These are phyloP conservation scores for Crucibulum parvulum DNA, from an alignment of 1,284 basidiomycete genomes.

Conservation along the genomic window DNA sequence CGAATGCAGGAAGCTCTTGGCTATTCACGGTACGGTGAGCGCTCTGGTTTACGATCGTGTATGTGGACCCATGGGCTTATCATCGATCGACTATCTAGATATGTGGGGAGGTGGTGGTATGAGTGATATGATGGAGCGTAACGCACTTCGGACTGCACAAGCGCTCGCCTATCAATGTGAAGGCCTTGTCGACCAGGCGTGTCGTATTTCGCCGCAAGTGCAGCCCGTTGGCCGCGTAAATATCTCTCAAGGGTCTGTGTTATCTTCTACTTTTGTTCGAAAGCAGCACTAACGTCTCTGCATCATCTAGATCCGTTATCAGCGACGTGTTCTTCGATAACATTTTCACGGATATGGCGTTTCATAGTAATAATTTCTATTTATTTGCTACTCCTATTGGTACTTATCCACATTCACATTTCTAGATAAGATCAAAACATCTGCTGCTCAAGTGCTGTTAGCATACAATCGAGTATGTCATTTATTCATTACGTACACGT, in stretches of 20 bases:
- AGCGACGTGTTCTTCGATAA: slow-evolving; percentile 51
- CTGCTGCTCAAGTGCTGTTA: slow-evolving; percentile 31
- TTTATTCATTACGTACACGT: not conserved
- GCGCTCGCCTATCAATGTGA: slow-evolving; percentile 38
- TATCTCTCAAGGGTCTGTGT: slow-evolving; percentile 45
- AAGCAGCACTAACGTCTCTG: slow-evolving; percentile 2
- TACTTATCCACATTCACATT: slow-evolving; percentile 8
- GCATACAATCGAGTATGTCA: slow-evolving; percentile 33
- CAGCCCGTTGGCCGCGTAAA: slow-evolving; percentile 40
- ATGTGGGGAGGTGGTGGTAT: slow-evolving; percentile 46
- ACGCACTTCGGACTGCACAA: slow-evolving; percentile 41
- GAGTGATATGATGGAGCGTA: slow-evolving; percentile 47
- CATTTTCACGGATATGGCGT: slow-evolving; percentile 45
- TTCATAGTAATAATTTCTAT: slow-evolving; percentile 37
- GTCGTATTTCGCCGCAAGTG: slow-evolving; percentile 39
- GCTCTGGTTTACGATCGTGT: not conserved
- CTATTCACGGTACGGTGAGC: slow-evolving; percentile 45
- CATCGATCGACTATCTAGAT: slow-evolving; percentile 27
- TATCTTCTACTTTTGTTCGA: not conserved
- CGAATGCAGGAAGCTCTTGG: slow-evolving; percentile 41
- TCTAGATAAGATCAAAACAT: slow-evolving; percentile 44
- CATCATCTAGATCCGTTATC: slow-evolving; percentile 33
- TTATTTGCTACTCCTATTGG: not conserved
- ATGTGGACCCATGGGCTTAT: not conserved
- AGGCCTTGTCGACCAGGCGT: slow-evolving; percentile 43